These are phyloP conservation scores for Bipolaris cookei DNA, from an alignment of 2,329 filamentous ascomycete species.

Conservation along the genomic window DNA sequence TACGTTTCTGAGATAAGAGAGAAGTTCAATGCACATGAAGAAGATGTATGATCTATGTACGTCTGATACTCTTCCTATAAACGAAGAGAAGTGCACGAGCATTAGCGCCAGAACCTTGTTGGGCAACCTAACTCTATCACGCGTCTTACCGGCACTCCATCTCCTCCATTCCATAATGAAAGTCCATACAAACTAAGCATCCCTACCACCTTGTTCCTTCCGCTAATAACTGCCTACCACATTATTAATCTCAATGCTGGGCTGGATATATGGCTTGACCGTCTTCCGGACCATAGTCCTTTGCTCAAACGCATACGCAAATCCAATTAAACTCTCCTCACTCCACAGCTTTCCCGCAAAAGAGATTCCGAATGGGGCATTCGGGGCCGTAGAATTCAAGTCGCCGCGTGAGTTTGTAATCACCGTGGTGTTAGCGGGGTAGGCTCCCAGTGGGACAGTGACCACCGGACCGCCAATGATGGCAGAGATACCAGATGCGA, in stretches of 20 bases:
- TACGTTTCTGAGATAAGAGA: not conserved
- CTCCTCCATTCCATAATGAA: not conserved
- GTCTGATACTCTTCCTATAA: not conserved
- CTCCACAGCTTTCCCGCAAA: constrained; percentile 68
- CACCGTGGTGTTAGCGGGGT: constrained; percentile 58
- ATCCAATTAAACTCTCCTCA: constrained; percentile 67
- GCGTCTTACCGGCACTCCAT: too few relatives aligned
- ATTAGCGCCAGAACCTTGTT: constrained; percentile 5
- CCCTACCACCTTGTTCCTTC: too few relatives aligned
- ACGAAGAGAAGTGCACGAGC: not conserved
- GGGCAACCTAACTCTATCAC: not conserved
- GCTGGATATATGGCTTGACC: constrained; percentile 58
- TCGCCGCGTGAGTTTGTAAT: constrained; percentile 55
- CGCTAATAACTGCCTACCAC: constrained; percentile 40
- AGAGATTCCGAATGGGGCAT: constrained; percentile 65
- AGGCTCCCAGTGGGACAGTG: constrained; percentile 67
- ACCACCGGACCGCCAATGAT: constrained; percentile 66
- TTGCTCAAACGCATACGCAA: constrained; percentile 74
- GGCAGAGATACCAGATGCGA: constrained; percentile 58
- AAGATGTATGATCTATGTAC: not conserved
- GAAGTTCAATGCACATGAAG: not conserved
- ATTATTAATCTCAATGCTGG: constrained; percentile 57
- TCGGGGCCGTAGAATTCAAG: constrained; percentile 62
- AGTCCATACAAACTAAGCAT: too few relatives aligned
- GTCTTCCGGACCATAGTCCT: constrained; percentile 57